Evolutionary conservation across 768 basidiomycete species (phyloP).

Genomic region (Tulasnella sp.): DNA sequence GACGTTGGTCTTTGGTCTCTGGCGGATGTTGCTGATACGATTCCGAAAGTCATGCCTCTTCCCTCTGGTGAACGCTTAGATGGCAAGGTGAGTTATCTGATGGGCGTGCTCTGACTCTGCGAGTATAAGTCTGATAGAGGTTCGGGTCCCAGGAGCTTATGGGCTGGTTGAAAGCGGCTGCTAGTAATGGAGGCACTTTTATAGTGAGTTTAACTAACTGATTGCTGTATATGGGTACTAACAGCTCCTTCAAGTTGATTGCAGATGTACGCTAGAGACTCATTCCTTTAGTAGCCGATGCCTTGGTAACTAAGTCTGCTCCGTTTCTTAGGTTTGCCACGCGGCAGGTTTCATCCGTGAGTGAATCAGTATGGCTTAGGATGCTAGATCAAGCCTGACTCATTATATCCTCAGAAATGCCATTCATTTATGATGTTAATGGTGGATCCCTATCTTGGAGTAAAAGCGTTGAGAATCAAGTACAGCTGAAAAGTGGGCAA

Average conservation of each 20-base stretch:
- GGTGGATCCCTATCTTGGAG: too few relatives aligned
- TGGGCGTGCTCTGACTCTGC: constrained; percentile 32
- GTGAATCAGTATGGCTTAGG: background rate
- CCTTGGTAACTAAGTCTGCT: constrained; percentile 20
- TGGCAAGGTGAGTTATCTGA: background rate
- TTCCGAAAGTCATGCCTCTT: background rate
- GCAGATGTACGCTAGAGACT: background rate
- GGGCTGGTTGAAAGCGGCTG: background rate
- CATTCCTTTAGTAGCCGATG: constrained; percentile 46
- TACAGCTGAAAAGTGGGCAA: too few relatives aligned
- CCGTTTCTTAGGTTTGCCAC: background rate
- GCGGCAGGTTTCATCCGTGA: background rate
- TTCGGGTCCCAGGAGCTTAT: background rate
- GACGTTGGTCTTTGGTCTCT: constrained; percentile 48
- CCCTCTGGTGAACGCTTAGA: background rate
- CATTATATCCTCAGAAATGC: too few relatives aligned
- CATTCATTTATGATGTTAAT: too few relatives aligned
- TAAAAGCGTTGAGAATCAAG: too few relatives aligned
- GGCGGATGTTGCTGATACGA: constrained; percentile 24
- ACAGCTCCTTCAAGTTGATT: background rate
- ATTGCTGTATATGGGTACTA: constrained; percentile 34
- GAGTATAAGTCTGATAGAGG: background rate
- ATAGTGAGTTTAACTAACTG: constrained; percentile 46
- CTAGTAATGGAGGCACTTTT: background rate
- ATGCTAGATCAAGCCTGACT: too few relatives aligned